These are phyloP conservation scores for Boletellus sp. DNA, from an alignment of 1,284 basidiomycete species.

Conservation along the genomic window DNA sequence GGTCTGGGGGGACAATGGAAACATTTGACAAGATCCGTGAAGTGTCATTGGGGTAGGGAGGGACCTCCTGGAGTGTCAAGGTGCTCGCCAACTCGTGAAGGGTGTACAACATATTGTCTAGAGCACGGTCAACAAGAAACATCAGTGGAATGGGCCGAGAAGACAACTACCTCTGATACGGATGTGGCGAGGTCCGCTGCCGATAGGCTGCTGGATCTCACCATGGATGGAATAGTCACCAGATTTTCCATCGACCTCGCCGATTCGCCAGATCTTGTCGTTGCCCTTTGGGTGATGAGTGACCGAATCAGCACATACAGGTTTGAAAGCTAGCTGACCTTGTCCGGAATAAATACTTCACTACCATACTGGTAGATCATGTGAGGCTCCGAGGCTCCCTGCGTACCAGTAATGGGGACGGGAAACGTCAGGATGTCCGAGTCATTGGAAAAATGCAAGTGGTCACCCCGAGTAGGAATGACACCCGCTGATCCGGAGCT, in stretches of 20 bases:
- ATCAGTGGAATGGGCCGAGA: background rate
- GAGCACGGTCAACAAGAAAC: constrained; percentile 1
- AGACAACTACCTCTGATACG: constrained; percentile 13
- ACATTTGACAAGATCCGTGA: constrained; percentile 48
- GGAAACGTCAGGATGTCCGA: constrained; percentile 54
- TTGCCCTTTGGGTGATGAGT: constrained; percentile 42
- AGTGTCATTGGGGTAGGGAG: constrained; percentile 44
- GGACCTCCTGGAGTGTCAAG: constrained; percentile 59
- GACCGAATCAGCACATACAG: too few relatives aligned
- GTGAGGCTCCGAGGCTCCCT: constrained; percentile 56
- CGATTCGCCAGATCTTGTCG: constrained; percentile 64
- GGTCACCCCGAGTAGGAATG: constrained; percentile 42
- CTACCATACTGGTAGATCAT: constrained; percentile 51
- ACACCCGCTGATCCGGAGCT: constrained; percentile 53
- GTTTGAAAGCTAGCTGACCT: constrained; percentile 39
- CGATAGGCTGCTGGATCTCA: constrained; percentile 56
- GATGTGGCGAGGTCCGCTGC: constrained; percentile 51
- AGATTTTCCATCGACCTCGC: constrained; percentile 32
- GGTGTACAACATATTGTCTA: constrained; percentile 56
- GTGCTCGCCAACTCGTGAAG: constrained; percentile 65
- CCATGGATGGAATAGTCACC: constrained; percentile 55
- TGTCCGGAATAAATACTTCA: constrained; percentile 62
- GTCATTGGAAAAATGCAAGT: constrained; percentile 40
- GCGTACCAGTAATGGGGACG: constrained; percentile 29
- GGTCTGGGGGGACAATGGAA: constrained; percentile 53